A percentile compares a stretch with the other conserved stretches of the same genome.
Conservation (phyloP, 768 basidiomycete species). For the Pleurotus pulmonarius region DNA sequence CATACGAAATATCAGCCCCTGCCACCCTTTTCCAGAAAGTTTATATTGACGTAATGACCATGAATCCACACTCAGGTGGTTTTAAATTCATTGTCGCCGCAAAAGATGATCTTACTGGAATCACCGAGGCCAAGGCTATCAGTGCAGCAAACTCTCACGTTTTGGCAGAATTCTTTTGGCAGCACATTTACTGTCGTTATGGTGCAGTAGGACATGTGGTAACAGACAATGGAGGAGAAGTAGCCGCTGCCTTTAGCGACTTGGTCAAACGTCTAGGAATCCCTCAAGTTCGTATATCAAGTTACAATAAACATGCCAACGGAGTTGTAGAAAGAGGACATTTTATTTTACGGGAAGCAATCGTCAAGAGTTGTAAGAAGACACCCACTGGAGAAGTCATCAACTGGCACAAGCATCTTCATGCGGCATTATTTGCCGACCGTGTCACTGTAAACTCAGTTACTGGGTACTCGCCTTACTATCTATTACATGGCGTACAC, state of each 20-base stretch:
- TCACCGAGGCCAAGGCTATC: too few relatives aligned
- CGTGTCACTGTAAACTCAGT: slow-evolving; percentile 22
- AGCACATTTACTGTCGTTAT: slow-evolving; percentile 28
- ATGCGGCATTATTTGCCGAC: slow-evolving; percentile 27
- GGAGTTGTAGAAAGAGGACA: slow-evolving; percentile 34
- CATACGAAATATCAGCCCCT: too few relatives aligned
- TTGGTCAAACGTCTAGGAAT: slow-evolving; percentile 7
- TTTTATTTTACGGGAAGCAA: slow-evolving; percentile 23
- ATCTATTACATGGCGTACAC: slow-evolving; percentile 27
- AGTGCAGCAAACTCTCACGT: too few relatives aligned
- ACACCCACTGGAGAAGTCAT: slow-evolving; percentile 18
- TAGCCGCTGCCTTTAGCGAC: slow-evolving; percentile 15
- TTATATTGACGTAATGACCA: too few relatives aligned
- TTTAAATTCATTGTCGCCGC: too few relatives aligned
- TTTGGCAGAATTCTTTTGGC: slow-evolving; percentile 24
- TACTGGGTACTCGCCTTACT: slow-evolving; percentile 30
- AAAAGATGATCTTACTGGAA: too few relatives aligned
- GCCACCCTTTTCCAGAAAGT: too few relatives aligned
- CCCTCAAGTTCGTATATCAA: slow-evolving; percentile 25
- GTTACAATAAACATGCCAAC: slow-evolving; percentile 31
- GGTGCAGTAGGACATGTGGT: slow-evolving; percentile 20
- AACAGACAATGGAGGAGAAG: slow-evolving; percentile 27
- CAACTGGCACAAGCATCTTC: slow-evolving; percentile 25
- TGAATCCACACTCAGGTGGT: too few relatives aligned
- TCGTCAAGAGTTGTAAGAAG: slow-evolving; percentile 11